Base-by-base conservation (phyloP, 208 protist genomes). In the Sergeia podlipaevii region DNA sequence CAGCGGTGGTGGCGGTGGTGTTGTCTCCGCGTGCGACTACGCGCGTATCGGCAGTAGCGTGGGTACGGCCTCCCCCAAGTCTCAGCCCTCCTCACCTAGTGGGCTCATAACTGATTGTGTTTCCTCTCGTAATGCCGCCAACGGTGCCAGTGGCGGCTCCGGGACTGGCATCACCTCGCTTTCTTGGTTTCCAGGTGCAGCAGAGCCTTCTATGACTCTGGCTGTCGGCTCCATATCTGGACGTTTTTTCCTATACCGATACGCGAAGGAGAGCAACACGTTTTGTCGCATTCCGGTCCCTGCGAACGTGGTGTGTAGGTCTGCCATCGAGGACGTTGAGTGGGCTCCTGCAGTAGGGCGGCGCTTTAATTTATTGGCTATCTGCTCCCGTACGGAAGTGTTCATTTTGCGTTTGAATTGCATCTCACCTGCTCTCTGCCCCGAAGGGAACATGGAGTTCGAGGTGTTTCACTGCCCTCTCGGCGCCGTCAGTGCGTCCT, bases 321-420 rank as follows among this genome's bases (percentile, higher is more conserved):
- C 52, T 5, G 68, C 82, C 3, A 72, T 95, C 59, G 60, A 79
- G 50, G 70, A 87, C 53, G 69, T 95, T 30, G 59, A 72, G 38
- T 95, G 84, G 83, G 85, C 77, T 4, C 77, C 85, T 15, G 66
- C 75, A 2, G 72, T 95, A 7, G 89, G 89, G 21, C 73, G 89
- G 13, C 64, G 68, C 11, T 95, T 95, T 60, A 79, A 92, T 47
- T 72, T 95, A 8, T 65, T 90, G 20, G 77, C 76, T 11, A 73
- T 93, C 15, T 92, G 89, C 64, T 91, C 85, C 10, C 74, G 85
- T 11, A 56, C 58, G 20, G 74, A 77, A 34, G 85, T 95, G 42
- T 74, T 82, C 39, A 70, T 95, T 49, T 33, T 95, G 20, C 78
- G 89, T 18, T 56, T 91, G 39, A 83, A 91, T 60, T 90, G 81